Percentiles rank a stretch among this genome's conserved stretches.
These are phyloP conservation scores for Candida berthetii DNA, from an alignment of 805 yeast species.

Conservation along the genomic window DNA sequence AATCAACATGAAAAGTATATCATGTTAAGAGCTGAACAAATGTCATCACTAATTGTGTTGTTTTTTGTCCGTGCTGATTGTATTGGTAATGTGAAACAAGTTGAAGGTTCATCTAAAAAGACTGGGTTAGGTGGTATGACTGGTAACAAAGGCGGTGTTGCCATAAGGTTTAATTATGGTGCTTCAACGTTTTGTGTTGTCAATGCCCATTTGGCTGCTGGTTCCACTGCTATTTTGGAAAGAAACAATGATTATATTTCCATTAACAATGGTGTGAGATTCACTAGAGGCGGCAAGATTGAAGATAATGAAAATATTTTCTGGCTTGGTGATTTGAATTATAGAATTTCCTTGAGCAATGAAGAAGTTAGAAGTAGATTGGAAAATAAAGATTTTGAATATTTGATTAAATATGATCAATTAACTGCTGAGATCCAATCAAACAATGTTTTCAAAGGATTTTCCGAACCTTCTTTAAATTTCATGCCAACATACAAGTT, in stretches of 20 bases:
- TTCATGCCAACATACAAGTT: slow-evolving; percentile 91
- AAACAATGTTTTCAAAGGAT: slow-evolving; percentile 69
- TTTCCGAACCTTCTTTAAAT: slow-evolving; percentile 66
- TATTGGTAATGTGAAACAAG: slow-evolving; percentile 58
- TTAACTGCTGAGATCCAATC: slow-evolving; percentile 65
- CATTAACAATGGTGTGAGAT: slow-evolving; percentile 68
- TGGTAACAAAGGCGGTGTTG: slow-evolving; percentile 96
- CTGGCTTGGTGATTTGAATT: slow-evolving; percentile 96
- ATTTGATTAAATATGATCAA: slow-evolving; percentile 70
- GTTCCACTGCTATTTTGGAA: slow-evolving; percentile 73
- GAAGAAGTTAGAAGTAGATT: slow-evolving; percentile 66
- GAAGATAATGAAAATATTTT: slow-evolving; percentile 81
- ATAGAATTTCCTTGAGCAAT: slow-evolving; percentile 64
- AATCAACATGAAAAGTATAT: slow-evolving; percentile 52
- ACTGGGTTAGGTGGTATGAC: slow-evolving; percentile 97
- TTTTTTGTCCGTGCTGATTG: slow-evolving; percentile 52
- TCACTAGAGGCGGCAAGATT: slow-evolving; percentile 70
- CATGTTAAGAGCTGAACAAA: slow-evolving; percentile 68
- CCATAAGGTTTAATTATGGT: slow-evolving; percentile 80
- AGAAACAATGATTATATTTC: slow-evolving; percentile 80
- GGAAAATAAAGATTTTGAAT: slow-evolving; percentile 34
- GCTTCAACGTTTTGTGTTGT: slow-evolving; percentile 76
- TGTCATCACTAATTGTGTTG: slow-evolving; percentile 61
- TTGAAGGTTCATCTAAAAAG: slow-evolving; percentile 91
- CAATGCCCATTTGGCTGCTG: slow-evolving; percentile 94